Evolutionary conservation across 2,329 filamentous ascomycete species (phyloP).

Genomic region (Pseudogymnoascus sp.): DNA sequence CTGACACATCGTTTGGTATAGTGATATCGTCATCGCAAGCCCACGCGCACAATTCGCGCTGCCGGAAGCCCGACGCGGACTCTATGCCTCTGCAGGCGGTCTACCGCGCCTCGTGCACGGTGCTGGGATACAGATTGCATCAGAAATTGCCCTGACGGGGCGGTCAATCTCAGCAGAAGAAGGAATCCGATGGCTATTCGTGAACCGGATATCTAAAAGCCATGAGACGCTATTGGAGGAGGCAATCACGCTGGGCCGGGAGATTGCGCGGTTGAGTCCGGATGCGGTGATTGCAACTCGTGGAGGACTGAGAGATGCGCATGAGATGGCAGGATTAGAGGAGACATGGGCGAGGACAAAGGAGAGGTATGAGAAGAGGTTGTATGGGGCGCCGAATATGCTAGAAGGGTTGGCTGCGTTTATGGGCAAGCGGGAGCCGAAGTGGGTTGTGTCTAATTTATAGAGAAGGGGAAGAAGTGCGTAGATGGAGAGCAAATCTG

Average conservation of each 20-base stretch:
- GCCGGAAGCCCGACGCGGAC: constrained; percentile 53
- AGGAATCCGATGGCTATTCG: constrained; percentile 27
- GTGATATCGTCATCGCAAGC: constrained; percentile 52
- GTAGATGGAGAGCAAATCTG: too few species aligned
- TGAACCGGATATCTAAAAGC: constrained; percentile 25
- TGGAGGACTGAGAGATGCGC: constrained; percentile 31
- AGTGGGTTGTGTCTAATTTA: constrained; percentile 45
- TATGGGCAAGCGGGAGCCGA: constrained; percentile 43
- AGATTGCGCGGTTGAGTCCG: constrained; percentile 31
- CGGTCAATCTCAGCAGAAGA: constrained; percentile 26
- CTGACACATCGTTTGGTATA: constrained; percentile 29
- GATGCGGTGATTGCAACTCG: constrained; percentile 33
- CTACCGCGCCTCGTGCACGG: constrained; percentile 32
- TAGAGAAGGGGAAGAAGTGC: constrained; percentile 19
- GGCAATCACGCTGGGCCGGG: constrained; percentile 28
- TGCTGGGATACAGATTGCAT: constrained; percentile 31
- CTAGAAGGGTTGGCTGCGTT: constrained; percentile 46
- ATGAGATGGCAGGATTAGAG: constrained; percentile 39
- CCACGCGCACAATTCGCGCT: constrained; percentile 47
- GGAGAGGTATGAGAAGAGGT: constrained; percentile 35
- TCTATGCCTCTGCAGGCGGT: constrained; percentile 51
- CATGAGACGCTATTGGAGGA: constrained; percentile 31
- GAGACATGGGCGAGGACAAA: constrained; percentile 36
- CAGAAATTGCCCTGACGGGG: constrained; percentile 31
- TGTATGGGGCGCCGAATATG: constrained; percentile 43